A percentile compares a stretch with the other conserved stretches of the same genome.
Conservation (phyloP, 164 flowering plant genomes). For the Annona cherimola region DNA sequence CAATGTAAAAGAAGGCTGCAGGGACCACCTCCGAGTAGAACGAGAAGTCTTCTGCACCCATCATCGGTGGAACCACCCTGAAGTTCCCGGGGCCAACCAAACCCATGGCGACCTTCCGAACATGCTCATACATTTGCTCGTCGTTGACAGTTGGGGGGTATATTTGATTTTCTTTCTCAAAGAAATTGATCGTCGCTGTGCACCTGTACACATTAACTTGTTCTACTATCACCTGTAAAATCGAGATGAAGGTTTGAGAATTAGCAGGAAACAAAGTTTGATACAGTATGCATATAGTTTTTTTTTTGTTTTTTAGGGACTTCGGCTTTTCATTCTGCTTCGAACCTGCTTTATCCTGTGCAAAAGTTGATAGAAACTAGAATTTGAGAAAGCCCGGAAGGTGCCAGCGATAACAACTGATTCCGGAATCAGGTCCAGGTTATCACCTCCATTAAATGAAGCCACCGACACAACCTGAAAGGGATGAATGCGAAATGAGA, state of each 20-base stretch:
- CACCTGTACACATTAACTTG: slow-evolving; percentile 79
- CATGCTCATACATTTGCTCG: slow-evolving; percentile 58
- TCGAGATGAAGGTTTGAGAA: neutral
- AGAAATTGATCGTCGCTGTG: slow-evolving; percentile 66
- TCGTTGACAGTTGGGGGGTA: slow-evolving; percentile 84
- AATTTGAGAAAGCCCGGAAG: slow-evolving; percentile 75
- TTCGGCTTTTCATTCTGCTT: neutral
- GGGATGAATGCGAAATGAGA: neutral
- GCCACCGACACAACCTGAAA: slow-evolving; percentile 85
- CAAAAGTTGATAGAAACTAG: slow-evolving; percentile 48
- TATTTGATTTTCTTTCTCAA: slow-evolving; percentile 43
- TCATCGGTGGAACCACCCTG: slow-evolving; percentile 47
- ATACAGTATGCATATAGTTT: neutral
- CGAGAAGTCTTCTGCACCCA: slow-evolving; percentile 98
- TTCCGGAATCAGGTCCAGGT: slow-evolving; percentile 43
- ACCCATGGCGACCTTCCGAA: slow-evolving; percentile 48
- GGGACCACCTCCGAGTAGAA: slow-evolving; percentile 76
- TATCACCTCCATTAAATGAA: slow-evolving; percentile 49
- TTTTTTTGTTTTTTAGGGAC: too few species aligned
- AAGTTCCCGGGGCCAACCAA: slow-evolving; percentile 52
- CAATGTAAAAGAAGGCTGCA: slow-evolving; percentile 69
- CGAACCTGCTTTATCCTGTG: slow-evolving; percentile 66
- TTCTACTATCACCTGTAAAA: slow-evolving; percentile 59
- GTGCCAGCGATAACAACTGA: slow-evolving; percentile 68
- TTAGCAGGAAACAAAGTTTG: neutral